These are phyloP conservation scores for Hibiscus tridactylites DNA, from an alignment of 345 rosid species.

Conservation along the genomic window DNA sequence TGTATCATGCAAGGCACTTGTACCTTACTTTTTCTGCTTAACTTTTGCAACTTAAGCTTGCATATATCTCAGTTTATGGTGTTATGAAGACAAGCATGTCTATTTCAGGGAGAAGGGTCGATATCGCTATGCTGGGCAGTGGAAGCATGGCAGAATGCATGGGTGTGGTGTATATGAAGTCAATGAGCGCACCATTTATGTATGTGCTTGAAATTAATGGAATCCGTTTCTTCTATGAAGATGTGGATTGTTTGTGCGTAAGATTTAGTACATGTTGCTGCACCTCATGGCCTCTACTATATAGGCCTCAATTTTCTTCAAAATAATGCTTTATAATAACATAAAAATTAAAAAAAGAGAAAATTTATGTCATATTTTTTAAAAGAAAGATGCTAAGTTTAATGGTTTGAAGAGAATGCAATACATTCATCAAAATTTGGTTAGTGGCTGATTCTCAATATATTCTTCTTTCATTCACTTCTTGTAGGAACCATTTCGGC, in stretches of 20 bases:
- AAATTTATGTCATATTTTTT: background rate
- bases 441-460: background rate
- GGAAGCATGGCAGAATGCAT: slow-evolving; percentile 96
- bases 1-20: background rate
- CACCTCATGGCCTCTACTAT: background rate
- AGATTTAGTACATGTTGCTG: background rate
- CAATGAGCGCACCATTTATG: slow-evolving; percentile 55
- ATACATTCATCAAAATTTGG: background rate
- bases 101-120: slow-evolving; percentile 78
- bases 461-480: background rate
- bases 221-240: background rate
- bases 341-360: background rate
- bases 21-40: background rate
- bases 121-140: slow-evolving; percentile 90
- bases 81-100: slow-evolving; percentile 15
- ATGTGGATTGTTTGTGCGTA: background rate
- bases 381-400: background rate
- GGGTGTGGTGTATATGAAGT: slow-evolving; percentile 89
- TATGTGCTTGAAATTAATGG: slow-evolving; percentile 28
- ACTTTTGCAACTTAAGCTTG: background rate
- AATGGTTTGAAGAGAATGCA: background rate
- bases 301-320: background rate
- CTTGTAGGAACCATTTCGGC: background rate
- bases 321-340: background rate
- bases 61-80: background rate